Evolutionary conservation across 768 basidiomycete genomes (phyloP).

Genomic region (Lactarius quietus): DNA sequence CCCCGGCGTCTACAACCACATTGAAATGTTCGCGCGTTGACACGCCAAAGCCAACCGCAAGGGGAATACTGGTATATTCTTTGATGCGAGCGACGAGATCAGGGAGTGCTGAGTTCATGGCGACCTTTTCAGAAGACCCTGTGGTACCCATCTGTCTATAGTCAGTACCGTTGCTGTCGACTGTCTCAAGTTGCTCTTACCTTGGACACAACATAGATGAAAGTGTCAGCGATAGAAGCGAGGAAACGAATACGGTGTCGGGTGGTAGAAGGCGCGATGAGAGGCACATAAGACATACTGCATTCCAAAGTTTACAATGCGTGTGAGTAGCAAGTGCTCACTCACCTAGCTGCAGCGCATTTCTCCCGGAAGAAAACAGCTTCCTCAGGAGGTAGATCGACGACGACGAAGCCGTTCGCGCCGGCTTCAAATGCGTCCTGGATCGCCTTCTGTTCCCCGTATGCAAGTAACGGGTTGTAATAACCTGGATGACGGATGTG

Average conservation of each 20-base stretch:
- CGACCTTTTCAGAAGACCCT: conserved; percentile 74
- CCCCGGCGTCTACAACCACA: conserved; percentile 78
- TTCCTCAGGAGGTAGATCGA: conserved; percentile 97
- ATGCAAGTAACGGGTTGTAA: conserved; percentile 94
- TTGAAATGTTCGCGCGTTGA: conserved; percentile 88
- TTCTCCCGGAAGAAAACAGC: conserved; percentile 87
- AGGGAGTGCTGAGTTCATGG: conserved; percentile 73
- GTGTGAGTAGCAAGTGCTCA: conserved; percentile 20
- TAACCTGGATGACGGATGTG: conserved; percentile 59
- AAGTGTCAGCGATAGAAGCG: conserved; percentile 89
- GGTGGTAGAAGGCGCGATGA: conserved; percentile 93
- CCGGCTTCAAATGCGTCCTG: conserved; percentile 86
- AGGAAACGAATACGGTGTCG: conserved; percentile 86
- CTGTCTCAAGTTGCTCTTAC: conserved; percentile 37
- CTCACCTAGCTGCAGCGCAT: conserved; percentile 76
- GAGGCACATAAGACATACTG: conserved; percentile 91
- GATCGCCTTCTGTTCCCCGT: conserved; percentile 93
- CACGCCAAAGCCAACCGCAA: conserved; percentile 97
- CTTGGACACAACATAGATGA: conserved; percentile 98
- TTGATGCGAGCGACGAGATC: conserved; percentile 82
- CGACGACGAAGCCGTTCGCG: conserved; percentile 96
- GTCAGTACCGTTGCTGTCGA: background rate
- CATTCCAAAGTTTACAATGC: conserved; percentile 7
- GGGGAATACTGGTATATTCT: conserved; percentile 69
- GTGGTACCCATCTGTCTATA: conserved; percentile 90